Evolutionary conservation across 75 land plant genomes (phyloP).

Genomic region (Selaginella moellendorffii): DNA sequence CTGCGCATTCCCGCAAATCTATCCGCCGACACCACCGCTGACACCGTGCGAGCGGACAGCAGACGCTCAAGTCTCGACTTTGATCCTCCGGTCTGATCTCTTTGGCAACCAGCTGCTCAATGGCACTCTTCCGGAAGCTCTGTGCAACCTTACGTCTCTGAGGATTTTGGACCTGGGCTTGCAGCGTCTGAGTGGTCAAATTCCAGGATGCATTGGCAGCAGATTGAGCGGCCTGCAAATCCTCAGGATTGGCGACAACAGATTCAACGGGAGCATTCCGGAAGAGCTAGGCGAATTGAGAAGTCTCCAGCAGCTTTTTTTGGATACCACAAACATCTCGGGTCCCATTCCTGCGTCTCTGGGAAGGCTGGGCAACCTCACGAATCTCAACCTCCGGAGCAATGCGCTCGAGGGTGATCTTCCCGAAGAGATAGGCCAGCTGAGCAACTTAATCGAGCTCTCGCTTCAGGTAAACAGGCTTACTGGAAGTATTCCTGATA

Average conservation of each 20-base stretch:
- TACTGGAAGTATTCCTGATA: slow-evolving; percentile 22
- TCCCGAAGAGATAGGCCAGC: slow-evolving; percentile 37
- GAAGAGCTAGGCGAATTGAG: background rate
- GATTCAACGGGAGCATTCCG: background rate
- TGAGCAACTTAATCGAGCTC: slow-evolving; percentile 35
- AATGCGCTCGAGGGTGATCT: slow-evolving; percentile 47
- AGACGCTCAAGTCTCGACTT: background rate
- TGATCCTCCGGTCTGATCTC: background rate
- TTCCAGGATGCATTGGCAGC: background rate
- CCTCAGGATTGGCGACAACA: background rate
- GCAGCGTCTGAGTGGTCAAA: background rate
- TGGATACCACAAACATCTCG: background rate
- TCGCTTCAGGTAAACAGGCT: slow-evolving; percentile 43
- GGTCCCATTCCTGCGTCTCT: slow-evolving; percentile 36
- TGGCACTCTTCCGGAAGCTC: background rate
- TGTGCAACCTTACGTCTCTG: background rate
- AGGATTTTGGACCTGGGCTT: background rate
- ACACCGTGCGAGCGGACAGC: background rate
- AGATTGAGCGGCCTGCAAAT: background rate
- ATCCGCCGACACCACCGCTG: background rate
- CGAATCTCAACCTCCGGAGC: slow-evolving; percentile 47
- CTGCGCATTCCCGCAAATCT: background rate
- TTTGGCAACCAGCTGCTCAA: background rate
- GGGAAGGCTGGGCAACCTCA: slow-evolving; percentile 25
- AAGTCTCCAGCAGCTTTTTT: slow-evolving; percentile 1